Base-by-base conservation (phyloP, 768 basidiomycete species). In the Hypsizygus marmoreus region DNA sequence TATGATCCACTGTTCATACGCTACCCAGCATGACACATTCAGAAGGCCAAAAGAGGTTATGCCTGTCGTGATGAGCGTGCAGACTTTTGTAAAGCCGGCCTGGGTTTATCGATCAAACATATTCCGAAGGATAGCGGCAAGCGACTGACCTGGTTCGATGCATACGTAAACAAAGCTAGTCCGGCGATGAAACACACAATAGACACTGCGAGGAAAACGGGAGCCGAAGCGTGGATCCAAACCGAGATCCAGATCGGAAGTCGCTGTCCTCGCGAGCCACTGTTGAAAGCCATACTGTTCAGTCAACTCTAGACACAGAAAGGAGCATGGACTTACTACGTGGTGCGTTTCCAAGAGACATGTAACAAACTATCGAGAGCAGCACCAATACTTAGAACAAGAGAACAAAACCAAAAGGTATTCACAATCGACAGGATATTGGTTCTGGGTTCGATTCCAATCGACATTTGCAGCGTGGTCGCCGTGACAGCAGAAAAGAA, bases 401-500 rank as follows among this genome's bases (percentile, higher is more conserved):
- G 25, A 10, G 58, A 54, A n/a, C 45, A 40, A 26, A 57, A 57
- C 55, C 55, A 59, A 4, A 55, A 53, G 14, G 53, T 48, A 20
- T 53, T 55, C 26, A 55, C 41, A 10, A 50, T 36, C 3, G 22
- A 28, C 6, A 46, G 14, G 8, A 17, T 37, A 3, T 12, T 26
- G 16, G 12, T 14, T 13, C 31, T 22, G 8, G 37, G 22, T 17
- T 32, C 20, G 9, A 24, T n/a, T 13, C 29, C 40, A 6, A 47
- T 9, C 3, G 58, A 57, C 20, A 57, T 52, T 32, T 51, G 46
- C 14, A 60, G 37, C 14, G 50, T 50, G 19, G 51, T 50, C 3
- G 56, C 60, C 8, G 58, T 61, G 4, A 63, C 60, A 20, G 58
- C 58, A 1, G 62, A 60, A 37, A 64, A 61, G 33, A 61, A 57